Evolutionary conservation across 345 rosid species (phyloP).

Genomic region (Trapa bicornis): DNA sequence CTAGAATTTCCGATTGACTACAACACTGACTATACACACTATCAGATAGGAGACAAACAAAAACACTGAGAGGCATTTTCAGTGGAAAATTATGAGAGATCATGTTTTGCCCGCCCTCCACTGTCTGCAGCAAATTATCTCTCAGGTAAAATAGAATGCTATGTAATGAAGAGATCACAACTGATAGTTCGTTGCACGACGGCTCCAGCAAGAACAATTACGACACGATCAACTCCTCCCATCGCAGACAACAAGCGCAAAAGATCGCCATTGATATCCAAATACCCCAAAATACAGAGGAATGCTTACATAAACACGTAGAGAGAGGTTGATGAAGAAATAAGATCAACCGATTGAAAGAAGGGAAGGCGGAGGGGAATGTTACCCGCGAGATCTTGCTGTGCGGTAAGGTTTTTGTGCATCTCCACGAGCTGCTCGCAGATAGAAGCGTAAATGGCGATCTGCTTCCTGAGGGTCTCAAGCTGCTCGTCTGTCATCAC

Average conservation of each 20-base stretch:
- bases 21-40: background rate
- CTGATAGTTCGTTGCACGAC: too few species aligned
- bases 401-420: slow-evolving; percentile 85
- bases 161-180: too few species aligned
- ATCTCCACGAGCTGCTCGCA: slow-evolving; percentile 95
- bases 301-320: too few species aligned
- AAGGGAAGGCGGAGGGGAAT: background rate
- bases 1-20: background rate
- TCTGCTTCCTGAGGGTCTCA: slow-evolving; percentile 84
- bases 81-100: background rate
- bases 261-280: background rate
- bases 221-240: background rate
- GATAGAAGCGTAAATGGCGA: slow-evolving; percentile 84
- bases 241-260: background rate
- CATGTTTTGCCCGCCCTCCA: background rate
- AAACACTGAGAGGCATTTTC: background rate
- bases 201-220: background rate
- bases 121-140: background rate
- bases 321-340: too few species aligned
- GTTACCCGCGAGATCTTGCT: slow-evolving; percentile 83
- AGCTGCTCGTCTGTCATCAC: slow-evolving; percentile 98
- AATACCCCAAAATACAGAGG: too few species aligned
- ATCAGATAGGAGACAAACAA: background rate
- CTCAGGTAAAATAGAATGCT: background rate
- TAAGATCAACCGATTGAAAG: background rate